Percentiles rank a stretch among this genome's conserved stretches.
These are phyloP conservation scores for Quercus aquifolioides DNA, from an alignment of 306 rosid species.

Conservation along the genomic window DNA sequence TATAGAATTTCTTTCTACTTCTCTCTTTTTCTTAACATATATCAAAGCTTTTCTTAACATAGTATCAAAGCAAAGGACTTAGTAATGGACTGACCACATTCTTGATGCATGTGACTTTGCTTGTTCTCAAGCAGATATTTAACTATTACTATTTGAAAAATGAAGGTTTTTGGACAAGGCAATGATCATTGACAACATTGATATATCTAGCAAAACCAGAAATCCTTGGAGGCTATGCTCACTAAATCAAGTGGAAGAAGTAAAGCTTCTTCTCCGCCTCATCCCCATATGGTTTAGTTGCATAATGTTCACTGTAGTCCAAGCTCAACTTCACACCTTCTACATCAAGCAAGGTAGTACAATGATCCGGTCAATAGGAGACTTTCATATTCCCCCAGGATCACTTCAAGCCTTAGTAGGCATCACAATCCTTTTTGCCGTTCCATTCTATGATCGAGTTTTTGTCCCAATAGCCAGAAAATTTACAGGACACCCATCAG, in stretches of 20 bases:
- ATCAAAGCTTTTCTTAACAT: too few species aligned
- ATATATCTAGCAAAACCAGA: slow-evolving; percentile 37
- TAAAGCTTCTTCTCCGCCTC: slow-evolving; percentile 55
- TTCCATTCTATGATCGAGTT: slow-evolving; percentile 55
- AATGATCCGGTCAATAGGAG: slow-evolving; percentile 47
- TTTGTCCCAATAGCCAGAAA: slow-evolving; percentile 43
- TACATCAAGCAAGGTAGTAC: slow-evolving; percentile 69
- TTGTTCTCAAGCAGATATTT: too few species aligned
- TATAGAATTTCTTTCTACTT: too few species aligned
- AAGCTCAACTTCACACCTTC: slow-evolving; percentile 56
- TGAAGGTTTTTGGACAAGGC: slow-evolving; percentile 72
- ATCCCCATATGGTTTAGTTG: slow-evolving; percentile 76
- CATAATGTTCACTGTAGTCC: slow-evolving; percentile 54
- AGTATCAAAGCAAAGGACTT: too few species aligned
- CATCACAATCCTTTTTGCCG: slow-evolving; percentile 31
- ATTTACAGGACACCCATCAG: slow-evolving; percentile 41
- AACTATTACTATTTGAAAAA: not conserved
- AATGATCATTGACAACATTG: slow-evolving; percentile 45
- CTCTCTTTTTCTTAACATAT: too few species aligned
- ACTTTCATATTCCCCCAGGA: slow-evolving; percentile 58
- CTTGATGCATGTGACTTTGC: too few species aligned
- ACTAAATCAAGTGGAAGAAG: slow-evolving; percentile 72
- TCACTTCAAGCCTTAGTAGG: slow-evolving; percentile 62
- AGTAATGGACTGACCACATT: too few species aligned
- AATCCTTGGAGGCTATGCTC: slow-evolving; percentile 81